These are phyloP conservation scores for Aleurites moluccanus DNA, from an alignment of 441 rosid genomes.

Conservation along the genomic window DNA sequence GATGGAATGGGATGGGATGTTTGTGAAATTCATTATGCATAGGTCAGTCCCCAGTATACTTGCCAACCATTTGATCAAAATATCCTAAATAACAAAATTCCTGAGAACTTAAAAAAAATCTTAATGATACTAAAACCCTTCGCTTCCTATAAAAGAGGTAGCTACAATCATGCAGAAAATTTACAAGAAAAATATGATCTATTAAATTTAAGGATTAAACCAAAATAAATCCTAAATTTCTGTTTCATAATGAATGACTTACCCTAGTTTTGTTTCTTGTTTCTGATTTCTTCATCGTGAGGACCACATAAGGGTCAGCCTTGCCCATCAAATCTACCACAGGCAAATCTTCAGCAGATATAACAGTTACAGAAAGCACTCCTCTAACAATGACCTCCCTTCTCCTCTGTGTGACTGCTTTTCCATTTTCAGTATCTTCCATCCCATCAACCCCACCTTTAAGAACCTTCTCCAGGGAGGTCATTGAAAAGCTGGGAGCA, in stretches of 20 bases:
- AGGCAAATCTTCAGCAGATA: constrained; percentile 92
- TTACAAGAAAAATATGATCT: background rate
- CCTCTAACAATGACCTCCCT: constrained; percentile 80
- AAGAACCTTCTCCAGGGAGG: constrained; percentile 71
- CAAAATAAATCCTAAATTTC: background rate
- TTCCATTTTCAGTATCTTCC: constrained; percentile 34
- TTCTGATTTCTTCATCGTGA: constrained; percentile 82
- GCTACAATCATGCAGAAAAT: background rate
- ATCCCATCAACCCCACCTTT: constrained; percentile 33
- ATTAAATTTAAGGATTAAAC: background rate
- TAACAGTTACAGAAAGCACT: constrained; percentile 74
- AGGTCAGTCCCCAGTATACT: background rate
- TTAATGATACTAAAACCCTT: no score
- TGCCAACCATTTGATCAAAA: background rate
- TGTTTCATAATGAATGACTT: constrained; percentile 22
- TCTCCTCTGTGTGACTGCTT: constrained; percentile 50
- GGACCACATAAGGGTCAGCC: constrained; percentile 90
- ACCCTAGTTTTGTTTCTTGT: constrained; percentile 85
- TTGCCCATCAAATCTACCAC: constrained; percentile 79
- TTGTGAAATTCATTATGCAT: background rate
- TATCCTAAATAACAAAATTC: background rate
- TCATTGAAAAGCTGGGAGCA: constrained; percentile 51
- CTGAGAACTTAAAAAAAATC: background rate
- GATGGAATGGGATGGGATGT: background rate
- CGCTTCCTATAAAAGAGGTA: background rate